Conservation (phyloP, 2,329 filamentous ascomycete species). For the Cercospora zeina region DNA sequence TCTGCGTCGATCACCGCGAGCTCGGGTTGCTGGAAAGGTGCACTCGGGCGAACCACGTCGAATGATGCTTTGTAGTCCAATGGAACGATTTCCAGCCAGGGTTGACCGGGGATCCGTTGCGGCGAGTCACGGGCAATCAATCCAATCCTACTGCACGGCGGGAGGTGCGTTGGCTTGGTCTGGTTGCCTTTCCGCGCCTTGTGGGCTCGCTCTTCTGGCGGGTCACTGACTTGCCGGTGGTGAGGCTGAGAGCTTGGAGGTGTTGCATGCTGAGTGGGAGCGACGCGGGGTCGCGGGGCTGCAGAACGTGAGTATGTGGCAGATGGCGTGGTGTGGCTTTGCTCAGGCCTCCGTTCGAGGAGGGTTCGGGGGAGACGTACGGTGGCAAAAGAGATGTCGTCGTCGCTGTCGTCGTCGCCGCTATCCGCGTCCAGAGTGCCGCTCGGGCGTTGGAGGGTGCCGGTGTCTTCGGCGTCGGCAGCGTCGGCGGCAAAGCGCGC, state of each 20-base stretch:
- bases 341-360: slow-evolving; percentile 23
- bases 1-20: neutral
- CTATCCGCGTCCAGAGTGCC: slow-evolving; percentile 26
- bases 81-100: slow-evolving; percentile 27
- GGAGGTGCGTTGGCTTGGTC: slow-evolving; percentile 24
- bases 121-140: slow-evolving; percentile 25
- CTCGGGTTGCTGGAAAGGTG: neutral
- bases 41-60: neutral
- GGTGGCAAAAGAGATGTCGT: slow-evolving; percentile 26
- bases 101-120: slow-evolving; percentile 18
- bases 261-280: slow-evolving; percentile 39
- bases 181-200: slow-evolving; percentile 18
- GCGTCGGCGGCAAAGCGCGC: slow-evolving; percentile 21
- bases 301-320: slow-evolving; percentile 28
- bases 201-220: slow-evolving; percentile 7
- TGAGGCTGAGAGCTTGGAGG: slow-evolving; percentile 43
- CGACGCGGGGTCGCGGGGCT: slow-evolving; percentile 25
- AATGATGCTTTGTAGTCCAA: slow-evolving; percentile 7
- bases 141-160: slow-evolving; percentile 23
- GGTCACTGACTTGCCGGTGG: slow-evolving; percentile 7
- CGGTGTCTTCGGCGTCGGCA: slow-evolving; percentile 20
- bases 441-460: neutral
- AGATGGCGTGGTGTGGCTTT: slow-evolving; percentile 12
- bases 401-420: slow-evolving; percentile 26
- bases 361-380: slow-evolving; percentile 26